Evolutionary conservation across 768 basidiomycete species (phyloP).

Genomic region (Trichaptum fuscoviolaceum): DNA sequence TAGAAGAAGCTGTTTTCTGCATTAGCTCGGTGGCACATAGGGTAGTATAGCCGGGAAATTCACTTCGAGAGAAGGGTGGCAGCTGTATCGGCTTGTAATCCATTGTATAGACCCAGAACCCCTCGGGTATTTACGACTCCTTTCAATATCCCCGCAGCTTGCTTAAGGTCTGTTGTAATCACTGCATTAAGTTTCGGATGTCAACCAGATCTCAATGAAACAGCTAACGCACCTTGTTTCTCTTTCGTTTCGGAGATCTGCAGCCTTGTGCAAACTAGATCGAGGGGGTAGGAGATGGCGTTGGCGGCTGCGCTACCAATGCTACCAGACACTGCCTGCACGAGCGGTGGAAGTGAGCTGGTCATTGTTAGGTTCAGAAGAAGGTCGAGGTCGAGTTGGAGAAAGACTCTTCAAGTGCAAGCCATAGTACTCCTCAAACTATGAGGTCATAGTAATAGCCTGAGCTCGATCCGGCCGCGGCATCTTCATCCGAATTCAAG

Average conservation of each 20-base stretch:
- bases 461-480: no score
- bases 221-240: conserved; percentile 13
- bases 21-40: background rate
- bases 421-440: background rate
- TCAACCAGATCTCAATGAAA: background rate
- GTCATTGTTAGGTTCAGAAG: conserved; percentile 34
- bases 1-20: conserved; percentile 45
- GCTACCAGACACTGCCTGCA: conserved; percentile 54
- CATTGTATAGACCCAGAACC: conserved; percentile 42
- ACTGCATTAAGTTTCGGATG: background rate
- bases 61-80: conserved; percentile 53
- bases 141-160: conserved; percentile 27
- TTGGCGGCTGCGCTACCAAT: conserved; percentile 53
- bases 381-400: background rate
- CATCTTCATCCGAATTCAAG: no score
- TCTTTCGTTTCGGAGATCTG: conserved; percentile 21
- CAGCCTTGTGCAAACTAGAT: conserved; percentile 49
- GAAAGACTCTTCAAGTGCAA: background rate
- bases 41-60: conserved; percentile 11
- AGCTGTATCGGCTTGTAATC: conserved; percentile 45
- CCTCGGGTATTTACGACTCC: conserved; percentile 37
- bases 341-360: conserved; percentile 51
- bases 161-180: conserved; percentile 23
- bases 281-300: conserved; percentile 50
- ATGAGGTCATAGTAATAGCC: background rate